Evolutionary conservation across 768 basidiomycete genomes (phyloP), one percentile per base, ranked within the genome.

Genomic region (Mycena vulgaris): DNA sequence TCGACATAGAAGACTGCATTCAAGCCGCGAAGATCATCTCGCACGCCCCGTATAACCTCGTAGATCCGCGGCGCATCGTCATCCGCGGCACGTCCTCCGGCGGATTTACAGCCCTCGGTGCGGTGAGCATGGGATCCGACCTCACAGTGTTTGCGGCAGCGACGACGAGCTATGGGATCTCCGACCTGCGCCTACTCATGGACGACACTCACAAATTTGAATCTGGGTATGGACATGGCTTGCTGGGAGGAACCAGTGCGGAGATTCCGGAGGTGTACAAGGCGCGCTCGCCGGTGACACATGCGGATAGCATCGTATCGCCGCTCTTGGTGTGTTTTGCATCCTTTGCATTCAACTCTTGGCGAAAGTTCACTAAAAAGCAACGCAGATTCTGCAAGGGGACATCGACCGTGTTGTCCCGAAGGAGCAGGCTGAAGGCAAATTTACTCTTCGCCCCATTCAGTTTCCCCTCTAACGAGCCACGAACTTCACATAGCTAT

Each of bases 41-140:
- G 31, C 66, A 71, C 1, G 61, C 77, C 75, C 64, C 81, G 0
- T 80, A 88, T 75, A 80, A 84, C 19, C 87, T 92, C 72, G 85
- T 93, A 67, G 94, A 96, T 68, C 80, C 83, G 4, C 78, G 86
- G 58, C 90, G 94, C 17, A 84, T 88, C 11, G 88, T 89, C 25
- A 91, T 95, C 69, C 89, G 92, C 3, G 95, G 94, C 0, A 84
- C 87, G 0, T 93, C 92, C 17, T 87, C 93, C 14, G 93, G 94
- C 2, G 94, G 94, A 0, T 93, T 85, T 77, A 93, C 93, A 2
- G 85, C 86, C 7, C 86, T 96, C 45, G 80, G 90, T 11, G 78
- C 82, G 0, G 63, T 86, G 9, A 84, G 84, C 27, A 84, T 81
- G 23, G 80, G 83, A 10, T 79, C 83, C 1, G 78, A 83, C n/a